These are phyloP conservation scores for Saccharomyces kudriavzevii DNA, from an alignment of 805 yeast species.

Conservation along the genomic window DNA sequence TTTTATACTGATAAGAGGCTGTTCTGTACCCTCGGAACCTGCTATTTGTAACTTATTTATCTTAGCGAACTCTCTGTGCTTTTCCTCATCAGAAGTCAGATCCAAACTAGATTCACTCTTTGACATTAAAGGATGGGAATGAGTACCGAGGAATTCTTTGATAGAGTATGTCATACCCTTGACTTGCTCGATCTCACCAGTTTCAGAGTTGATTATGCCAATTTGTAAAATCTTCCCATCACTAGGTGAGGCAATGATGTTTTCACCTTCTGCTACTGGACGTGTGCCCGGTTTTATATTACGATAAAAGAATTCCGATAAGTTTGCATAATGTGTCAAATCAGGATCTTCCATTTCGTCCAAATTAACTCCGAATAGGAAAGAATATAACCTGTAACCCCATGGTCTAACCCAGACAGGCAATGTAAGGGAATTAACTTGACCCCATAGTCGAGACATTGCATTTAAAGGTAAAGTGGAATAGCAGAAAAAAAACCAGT, in stretches of 20 bases:
- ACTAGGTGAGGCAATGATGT: slow-evolving; percentile 72
- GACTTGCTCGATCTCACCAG: slow-evolving; percentile 91
- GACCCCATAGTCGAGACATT: slow-evolving; percentile 91
- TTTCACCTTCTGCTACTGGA: slow-evolving; percentile 57
- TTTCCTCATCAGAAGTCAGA: slow-evolving; percentile 35
- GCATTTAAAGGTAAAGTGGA: slow-evolving; percentile 86
- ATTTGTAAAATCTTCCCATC: slow-evolving; percentile 86
- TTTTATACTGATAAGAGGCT: slow-evolving; percentile 37
- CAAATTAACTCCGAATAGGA: slow-evolving; percentile 76
- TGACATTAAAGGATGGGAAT: slow-evolving; percentile 30
- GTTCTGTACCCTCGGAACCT: background rate
- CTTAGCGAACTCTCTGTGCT: slow-evolving; percentile 66
- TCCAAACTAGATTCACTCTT: slow-evolving; percentile 21
- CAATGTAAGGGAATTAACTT: slow-evolving; percentile 67
- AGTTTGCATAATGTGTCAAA: slow-evolving; percentile 62
- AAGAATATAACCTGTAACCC: slow-evolving; percentile 69
- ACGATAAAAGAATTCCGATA: slow-evolving; percentile 88
- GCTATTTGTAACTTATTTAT: slow-evolving; percentile 54
- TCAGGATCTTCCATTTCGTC: slow-evolving; percentile 85
- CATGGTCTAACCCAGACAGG: slow-evolving; percentile 87
- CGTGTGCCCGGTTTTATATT: slow-evolving; percentile 68
- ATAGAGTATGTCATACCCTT: slow-evolving; percentile 92
- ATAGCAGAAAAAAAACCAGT: slow-evolving; percentile 87
- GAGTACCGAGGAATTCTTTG: slow-evolving; percentile 73
- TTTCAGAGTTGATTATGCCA: slow-evolving; percentile 57